These are phyloP conservation scores for Daldinia concentrica DNA, from an alignment of 495 filamentous ascomycete species.

Conservation along the genomic window DNA sequence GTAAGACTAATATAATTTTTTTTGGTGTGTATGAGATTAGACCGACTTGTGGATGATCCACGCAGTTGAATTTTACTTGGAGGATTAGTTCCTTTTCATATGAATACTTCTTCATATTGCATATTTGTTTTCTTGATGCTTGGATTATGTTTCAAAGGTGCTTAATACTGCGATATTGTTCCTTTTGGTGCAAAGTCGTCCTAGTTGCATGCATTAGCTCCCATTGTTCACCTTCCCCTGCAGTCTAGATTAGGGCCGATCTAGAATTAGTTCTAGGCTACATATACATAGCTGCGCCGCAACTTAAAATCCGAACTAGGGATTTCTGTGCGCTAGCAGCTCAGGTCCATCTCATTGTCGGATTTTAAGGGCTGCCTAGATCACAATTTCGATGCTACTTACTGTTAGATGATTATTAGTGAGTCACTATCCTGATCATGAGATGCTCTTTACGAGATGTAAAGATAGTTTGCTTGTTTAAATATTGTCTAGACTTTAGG, in stretches of 20 bases:
- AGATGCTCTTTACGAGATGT: not conserved
- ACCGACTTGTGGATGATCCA: not conserved
- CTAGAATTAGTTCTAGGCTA: not conserved
- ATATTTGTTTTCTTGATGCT: not conserved
- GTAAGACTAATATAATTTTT: not conserved
- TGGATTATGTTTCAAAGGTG: not conserved
- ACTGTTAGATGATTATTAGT: not conserved
- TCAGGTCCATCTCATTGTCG: too few relatives aligned
- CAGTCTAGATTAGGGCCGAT: slow-evolving; percentile 1
- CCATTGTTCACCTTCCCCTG: not conserved
- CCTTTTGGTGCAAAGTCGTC: not conserved
- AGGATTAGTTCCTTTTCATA: not conserved
- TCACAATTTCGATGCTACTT: not conserved
- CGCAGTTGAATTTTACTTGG: not conserved
- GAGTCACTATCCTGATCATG: not conserved
- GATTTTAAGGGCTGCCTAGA: not conserved
- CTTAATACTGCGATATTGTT: not conserved
- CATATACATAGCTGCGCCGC: not conserved
- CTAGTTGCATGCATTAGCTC: not conserved
- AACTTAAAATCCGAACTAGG: not conserved
- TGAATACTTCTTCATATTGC: not conserved
- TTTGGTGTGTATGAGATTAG: not conserved
- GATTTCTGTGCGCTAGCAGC: too few relatives aligned
- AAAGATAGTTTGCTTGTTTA: not conserved
- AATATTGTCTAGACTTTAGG: not conserved